Evolutionary conservation across 768 basidiomycete genomes (phyloP), one percentile per base, ranked within the genome.

Genomic region (Boletus speciosus): DNA sequence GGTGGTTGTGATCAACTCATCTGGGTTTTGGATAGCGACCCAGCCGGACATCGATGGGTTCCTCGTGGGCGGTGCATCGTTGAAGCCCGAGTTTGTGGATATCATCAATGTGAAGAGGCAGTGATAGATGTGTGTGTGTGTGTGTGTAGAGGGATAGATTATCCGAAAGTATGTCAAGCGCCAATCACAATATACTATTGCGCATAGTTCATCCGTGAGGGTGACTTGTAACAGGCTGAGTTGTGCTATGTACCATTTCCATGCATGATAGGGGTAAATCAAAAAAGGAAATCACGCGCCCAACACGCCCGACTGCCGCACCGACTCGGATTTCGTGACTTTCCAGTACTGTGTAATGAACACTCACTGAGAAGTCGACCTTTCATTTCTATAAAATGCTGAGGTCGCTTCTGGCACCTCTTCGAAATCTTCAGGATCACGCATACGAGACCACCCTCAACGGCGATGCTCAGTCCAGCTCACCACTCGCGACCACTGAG

Each of bases 41-140:
- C 86, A 89, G 64, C 76, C 76, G 11, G 96, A 98, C 67, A 86
- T 98, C 43, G 96, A 98, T 70, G 96, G 96, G 9, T 98, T 98
- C 88, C 85, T 98, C 60, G 96, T 98, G 37, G 96, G 95, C 25
- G 95, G 96, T 25, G 96, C 96, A 34, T 98, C 95, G 15, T 81
- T 99, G 73, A 99, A 98, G 77, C 94, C 95, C 38, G 95, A 98
- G 73, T 97, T 98, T 64, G 84, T 89, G 44, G 78, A 95, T 56
- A 96, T 97, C 67, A 84, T 95, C 79, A 95, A 94, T 64, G 78
- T 80, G 36, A 85, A 71, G 61, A 74, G 65, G 60, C 19, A 59
- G 34, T 70, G 55, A 55, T 32, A 14, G 51, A 48, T 35, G 44
- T 37, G 45, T 27, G 39, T 37, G 15, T 11, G n/a, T 3, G 34